A percentile compares a stretch with the other conserved stretches of the same genome.
These are phyloP conservation scores for Mortierella sp. DNA, from an alignment of 371 early-diverging fungal species.

Conservation along the genomic window DNA sequence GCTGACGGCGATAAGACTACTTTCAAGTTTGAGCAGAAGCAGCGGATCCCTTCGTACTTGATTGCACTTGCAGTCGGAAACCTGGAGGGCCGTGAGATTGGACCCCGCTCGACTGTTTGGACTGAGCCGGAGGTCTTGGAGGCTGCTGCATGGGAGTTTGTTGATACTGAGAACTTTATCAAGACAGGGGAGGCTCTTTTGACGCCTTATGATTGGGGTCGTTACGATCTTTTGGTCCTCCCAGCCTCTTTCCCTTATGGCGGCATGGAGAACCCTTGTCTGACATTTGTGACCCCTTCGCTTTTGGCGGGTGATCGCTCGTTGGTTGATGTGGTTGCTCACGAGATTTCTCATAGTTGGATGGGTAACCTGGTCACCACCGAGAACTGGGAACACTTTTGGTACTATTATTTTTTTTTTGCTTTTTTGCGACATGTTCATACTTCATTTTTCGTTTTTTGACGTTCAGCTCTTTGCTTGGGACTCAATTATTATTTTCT, in stretches of 20 bases:
- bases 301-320: constrained; percentile 96
- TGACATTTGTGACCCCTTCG: constrained; percentile 92
- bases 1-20: constrained; percentile 57
- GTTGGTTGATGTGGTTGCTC: constrained; percentile 96
- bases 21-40: constrained; percentile 82
- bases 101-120: constrained; percentile 96
- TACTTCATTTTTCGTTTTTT: not conserved
- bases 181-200: constrained; percentile 87
- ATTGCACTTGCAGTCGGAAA: constrained; percentile 96
- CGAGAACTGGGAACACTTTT: constrained; percentile 83
- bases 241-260: constrained; percentile 90
- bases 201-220: constrained; percentile 97
- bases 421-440: too few relatives aligned
- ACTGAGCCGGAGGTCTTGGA: constrained; percentile 95
- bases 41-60: constrained; percentile 91
- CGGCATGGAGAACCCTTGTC: constrained; percentile 99
- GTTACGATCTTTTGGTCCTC: constrained; percentile 94
- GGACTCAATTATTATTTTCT: not conserved
- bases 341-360: constrained; percentile 98
- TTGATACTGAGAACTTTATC: constrained; percentile 92
- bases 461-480: not conserved
- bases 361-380: constrained; percentile 97
- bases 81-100: constrained; percentile 83
- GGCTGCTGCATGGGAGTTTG: constrained; percentile 95
- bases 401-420: constrained; percentile 23